Evolutionary conservation across 768 basidiomycete genomes (phyloP), one percentile per base, ranked within the genome.

Genomic region (Psilocybe sp.): DNA sequence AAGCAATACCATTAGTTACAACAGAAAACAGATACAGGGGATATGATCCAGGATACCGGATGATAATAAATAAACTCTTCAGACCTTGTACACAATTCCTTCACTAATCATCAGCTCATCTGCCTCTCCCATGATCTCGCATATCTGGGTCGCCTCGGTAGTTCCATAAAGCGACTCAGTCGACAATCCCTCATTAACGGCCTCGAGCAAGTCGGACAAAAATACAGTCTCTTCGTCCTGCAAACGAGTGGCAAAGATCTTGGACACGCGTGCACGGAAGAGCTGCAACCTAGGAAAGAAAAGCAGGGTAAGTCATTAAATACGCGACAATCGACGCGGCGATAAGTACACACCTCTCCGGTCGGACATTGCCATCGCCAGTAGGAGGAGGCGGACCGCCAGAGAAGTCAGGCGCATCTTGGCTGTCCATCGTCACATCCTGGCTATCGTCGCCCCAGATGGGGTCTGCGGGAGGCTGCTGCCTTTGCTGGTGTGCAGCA

Each of bases 71-170:
- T 34, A 53, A n/a, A n/a, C 15, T 28, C 20, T 38, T 63, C 72
- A 92, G 49, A 92, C 81, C 67, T 85, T 92, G 73, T 95, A 95
- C 46, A 95, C 79, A 49, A 91, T 83, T 31, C 86, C 89, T 31
- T 89, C 91, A 55, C 86, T 87, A 59, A 92, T 76, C 89, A 97
- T 92, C 54, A 98, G 73, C 67, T 95, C 88, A 47, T 91, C 85
- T 11, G 72, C 74, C 14, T 86, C 84, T 20, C 79, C 77, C 95
- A 98, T 97, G 33, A 74, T 67, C 55, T 81, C 75, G 50, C 87
- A 85, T 18, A 85, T 82, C 47, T 76, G 73, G 5, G 81, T 82
- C 1, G 89, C 96, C 66, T 98, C 96, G 11, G 77, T 75, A 0
- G 84, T 87, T 2, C 90, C 88, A 66, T 92, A 98, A 35, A 94